phyloP scores from a whole-genome alignment of 345 rosid genomes.

The Rhizophora mangle region DNA sequence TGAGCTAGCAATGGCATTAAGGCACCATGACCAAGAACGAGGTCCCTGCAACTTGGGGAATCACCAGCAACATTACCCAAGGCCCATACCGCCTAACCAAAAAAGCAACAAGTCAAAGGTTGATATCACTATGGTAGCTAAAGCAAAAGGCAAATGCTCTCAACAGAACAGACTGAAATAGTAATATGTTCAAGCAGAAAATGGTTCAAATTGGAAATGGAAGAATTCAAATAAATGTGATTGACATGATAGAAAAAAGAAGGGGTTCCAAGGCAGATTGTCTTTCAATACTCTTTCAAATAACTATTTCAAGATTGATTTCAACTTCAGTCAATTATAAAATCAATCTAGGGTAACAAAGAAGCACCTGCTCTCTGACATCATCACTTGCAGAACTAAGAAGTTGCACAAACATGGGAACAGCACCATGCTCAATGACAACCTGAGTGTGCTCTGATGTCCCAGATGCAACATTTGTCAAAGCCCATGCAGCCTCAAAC shows the following conservation, averaged over 20 bases:
- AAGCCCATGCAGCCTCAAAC: constrained; percentile 41
- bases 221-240: not conserved
- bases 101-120: constrained; percentile 7
- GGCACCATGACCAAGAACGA: constrained; percentile 64
- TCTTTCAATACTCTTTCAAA: too few relatives aligned
- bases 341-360: not conserved
- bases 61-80: constrained; percentile 82
- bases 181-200: not conserved
- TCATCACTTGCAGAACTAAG: constrained; percentile 33
- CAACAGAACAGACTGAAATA: not conserved
- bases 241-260: too few relatives aligned
- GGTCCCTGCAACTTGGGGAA: constrained; percentile 68
- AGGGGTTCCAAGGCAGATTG: too few relatives aligned
- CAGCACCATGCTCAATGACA: constrained; percentile 34
- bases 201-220: not conserved
- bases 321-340: too few relatives aligned
- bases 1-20: constrained; percentile 62
- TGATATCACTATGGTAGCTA: constrained; percentile 2
- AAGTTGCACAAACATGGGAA: constrained; percentile 37
- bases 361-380: constrained; percentile 33
- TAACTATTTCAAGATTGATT: too few relatives aligned
- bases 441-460: constrained; percentile 34
- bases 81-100: constrained; percentile 68
- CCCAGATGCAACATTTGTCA: constrained; percentile 36
- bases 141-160: constrained; percentile 1